A percentile compares a stretch with the other conserved stretches of the same genome.
These are phyloP conservation scores for Podospora tetraspora DNA, from an alignment of 495 filamentous ascomycete species.

Conservation along the genomic window DNA sequence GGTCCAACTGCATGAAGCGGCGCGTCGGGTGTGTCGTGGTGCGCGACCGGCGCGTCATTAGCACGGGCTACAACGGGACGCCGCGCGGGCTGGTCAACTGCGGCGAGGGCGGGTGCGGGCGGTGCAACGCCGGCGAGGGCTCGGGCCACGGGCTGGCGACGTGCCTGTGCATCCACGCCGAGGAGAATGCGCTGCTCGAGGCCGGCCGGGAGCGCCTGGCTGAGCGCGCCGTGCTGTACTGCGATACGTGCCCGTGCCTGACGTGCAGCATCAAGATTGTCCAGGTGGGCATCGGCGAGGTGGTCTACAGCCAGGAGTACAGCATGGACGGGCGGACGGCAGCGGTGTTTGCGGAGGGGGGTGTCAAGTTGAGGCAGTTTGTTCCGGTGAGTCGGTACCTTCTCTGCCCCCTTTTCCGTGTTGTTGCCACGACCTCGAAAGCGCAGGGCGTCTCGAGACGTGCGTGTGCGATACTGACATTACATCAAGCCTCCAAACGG, in stretches of 20 bases:
- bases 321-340: constrained; percentile 87
- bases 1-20: constrained; percentile 97
- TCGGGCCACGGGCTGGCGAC: constrained; percentile 72
- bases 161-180: constrained; percentile 91
- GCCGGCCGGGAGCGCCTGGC: constrained; percentile 87
- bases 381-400: constrained; percentile 56
- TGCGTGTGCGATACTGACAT: constrained; percentile 14
- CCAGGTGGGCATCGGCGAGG: constrained; percentile 90
- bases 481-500: constrained; percentile 48
- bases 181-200: constrained; percentile 94
- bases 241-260: constrained; percentile 94
- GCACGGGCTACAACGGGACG: constrained; percentile 97
- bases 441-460: background rate
- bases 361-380: constrained; percentile 75
- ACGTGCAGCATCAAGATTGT: constrained; percentile 98
- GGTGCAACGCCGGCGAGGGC: constrained; percentile 68
- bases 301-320: constrained; percentile 89
- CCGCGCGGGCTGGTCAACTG: constrained; percentile 82
- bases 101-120: constrained; percentile 83
- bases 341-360: constrained; percentile 68
- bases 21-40: constrained; percentile 95
- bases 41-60: constrained; percentile 78
- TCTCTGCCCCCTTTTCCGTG: background rate
- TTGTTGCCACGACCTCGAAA: background rate
- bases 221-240: constrained; percentile 76